Conservation (phyloP, 805 yeast genomes). For the Saccharomycopsis fermentans region DNA sequence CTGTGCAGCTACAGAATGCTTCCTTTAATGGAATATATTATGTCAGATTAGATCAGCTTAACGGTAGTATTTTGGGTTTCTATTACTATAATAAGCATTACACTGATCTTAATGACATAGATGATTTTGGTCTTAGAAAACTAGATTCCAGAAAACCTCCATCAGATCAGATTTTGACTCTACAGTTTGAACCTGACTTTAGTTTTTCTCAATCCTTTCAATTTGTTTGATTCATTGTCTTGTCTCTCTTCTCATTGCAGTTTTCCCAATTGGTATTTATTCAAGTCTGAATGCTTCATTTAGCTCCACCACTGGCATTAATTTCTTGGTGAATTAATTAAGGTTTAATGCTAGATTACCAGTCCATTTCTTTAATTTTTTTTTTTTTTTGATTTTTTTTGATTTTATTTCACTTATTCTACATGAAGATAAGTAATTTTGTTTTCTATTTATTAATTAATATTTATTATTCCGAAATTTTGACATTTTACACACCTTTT, state of each 20-base stretch:
- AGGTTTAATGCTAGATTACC: neutral
- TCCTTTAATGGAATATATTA: slow-evolving; percentile 91
- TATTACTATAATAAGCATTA: slow-evolving; percentile 62
- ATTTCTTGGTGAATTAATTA: neutral
- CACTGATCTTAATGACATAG: neutral
- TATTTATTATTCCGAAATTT: neutral
- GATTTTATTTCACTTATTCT: neutral
- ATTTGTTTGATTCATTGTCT: slow-evolving; percentile 1
- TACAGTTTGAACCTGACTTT: slow-evolving; percentile 42
- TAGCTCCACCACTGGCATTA: neutral
- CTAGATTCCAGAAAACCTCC: slow-evolving; percentile 22
- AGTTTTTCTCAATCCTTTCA: slow-evolving; percentile 26
- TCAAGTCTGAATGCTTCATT: neutral
- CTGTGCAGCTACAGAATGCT: slow-evolving; percentile 45
- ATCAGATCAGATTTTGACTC: slow-evolving; percentile 69
- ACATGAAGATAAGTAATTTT: neutral
- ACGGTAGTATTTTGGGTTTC: slow-evolving; percentile 69
- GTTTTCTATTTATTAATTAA: neutral
- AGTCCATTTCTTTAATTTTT: too few relatives aligned
- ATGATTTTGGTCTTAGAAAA: neutral
- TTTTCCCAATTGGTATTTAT: slow-evolving; percentile 24
- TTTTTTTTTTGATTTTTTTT: neutral
- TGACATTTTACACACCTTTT: too few relatives aligned
- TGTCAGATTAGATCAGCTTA: slow-evolving; percentile 65
- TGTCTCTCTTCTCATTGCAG: too few relatives aligned